Evolutionary conservation across 2,329 filamentous ascomycete genomes (phyloP).

Genomic region (Cercospora sojina): DNA sequence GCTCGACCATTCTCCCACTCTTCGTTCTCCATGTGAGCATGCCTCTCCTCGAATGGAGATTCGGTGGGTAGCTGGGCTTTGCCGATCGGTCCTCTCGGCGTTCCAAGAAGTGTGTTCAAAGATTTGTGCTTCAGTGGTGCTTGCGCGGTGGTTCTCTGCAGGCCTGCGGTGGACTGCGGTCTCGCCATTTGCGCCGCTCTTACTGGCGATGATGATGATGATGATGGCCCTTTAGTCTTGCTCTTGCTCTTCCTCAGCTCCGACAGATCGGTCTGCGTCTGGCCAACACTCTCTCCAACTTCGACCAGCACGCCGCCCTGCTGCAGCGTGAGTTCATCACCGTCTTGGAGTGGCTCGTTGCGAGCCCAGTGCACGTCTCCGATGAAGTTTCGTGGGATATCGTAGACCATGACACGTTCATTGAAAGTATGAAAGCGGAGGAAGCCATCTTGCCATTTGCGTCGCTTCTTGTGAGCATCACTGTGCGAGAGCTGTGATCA

Average conservation of each 20-base stretch:
- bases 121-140: constrained; percentile 55
- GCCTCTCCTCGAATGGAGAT: constrained; percentile 66
- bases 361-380: constrained; percentile 82
- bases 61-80: constrained; percentile 57
- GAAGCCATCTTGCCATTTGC: constrained; percentile 89
- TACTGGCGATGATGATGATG: constrained; percentile 15
- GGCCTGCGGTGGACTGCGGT: constrained; percentile 9
- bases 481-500: not conserved
- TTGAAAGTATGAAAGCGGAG: constrained; percentile 90
- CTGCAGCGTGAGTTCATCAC: constrained; percentile 79
- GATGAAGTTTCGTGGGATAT: constrained; percentile 74
- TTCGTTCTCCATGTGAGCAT: constrained; percentile 35
- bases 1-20: constrained; percentile 38
- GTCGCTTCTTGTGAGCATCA: constrained; percentile 81
- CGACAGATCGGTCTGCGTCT: constrained; percentile 73
- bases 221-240: constrained; percentile 37
- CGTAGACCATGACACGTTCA: constrained; percentile 85
- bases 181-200: constrained; percentile 22
- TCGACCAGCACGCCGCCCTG: constrained; percentile 74
- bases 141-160: constrained; percentile 23
- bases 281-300: constrained; percentile 72
- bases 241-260: constrained; percentile 69
- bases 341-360: constrained; percentile 68
- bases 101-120: constrained; percentile 64
- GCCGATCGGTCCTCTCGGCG: constrained; percentile 62